Evolutionary conservation across 2,329 filamentous ascomycete genomes (phyloP), one percentile per base, ranked within the genome.

Genomic region (Xylariaceae sp.): DNA sequence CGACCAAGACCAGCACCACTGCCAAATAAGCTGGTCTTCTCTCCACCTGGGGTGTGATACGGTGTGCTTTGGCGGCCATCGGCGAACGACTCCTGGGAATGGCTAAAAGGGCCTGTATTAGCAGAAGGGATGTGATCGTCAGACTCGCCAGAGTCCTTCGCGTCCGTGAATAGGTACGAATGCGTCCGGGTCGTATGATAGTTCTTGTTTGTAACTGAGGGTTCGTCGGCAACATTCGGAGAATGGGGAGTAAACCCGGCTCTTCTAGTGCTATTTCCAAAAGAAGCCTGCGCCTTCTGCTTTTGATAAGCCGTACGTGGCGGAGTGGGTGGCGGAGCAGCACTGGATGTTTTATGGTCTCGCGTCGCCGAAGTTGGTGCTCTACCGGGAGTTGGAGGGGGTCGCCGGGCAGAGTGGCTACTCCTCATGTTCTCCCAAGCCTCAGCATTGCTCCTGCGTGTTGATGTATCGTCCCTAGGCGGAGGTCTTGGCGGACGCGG

Each of bases 21-120:
- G 34, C 78, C 76, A 44, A 78, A 79, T 0, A 76, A 71, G 34
- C 79, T 73, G 4, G 76, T 73, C 61, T 74, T 81, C 56, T 83
- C 79, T 26, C 79, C 77, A 11, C 74, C 69, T 24, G 73, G 68
- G 1, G 67, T 71, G 32, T 70, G 67, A 53, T 82, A 83, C 0
- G 78, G 77, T 4, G 74, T 76, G 50, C 75, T 76, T 41, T 77
- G 68, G n/a, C 77, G 69, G n/a, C 61, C 57, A 44, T 80, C 74
- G 32, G 64, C 42, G 33, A 64, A 65, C 1, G 59, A 60, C 4
- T 72, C 67, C 52, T 67, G 65, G 43, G 77, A 76, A 38, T 69
- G 64, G 17, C 64, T 68, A 32, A 77, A 53, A 2, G 72, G 73
- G 46, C 79, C 72, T n/a, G 64, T 61, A 48, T 64, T 61, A 11